These are phyloP conservation scores for Colletotrichum salicis DNA, from an alignment of 2,329 filamentous ascomycete genomes.

Conservation along the genomic window DNA sequence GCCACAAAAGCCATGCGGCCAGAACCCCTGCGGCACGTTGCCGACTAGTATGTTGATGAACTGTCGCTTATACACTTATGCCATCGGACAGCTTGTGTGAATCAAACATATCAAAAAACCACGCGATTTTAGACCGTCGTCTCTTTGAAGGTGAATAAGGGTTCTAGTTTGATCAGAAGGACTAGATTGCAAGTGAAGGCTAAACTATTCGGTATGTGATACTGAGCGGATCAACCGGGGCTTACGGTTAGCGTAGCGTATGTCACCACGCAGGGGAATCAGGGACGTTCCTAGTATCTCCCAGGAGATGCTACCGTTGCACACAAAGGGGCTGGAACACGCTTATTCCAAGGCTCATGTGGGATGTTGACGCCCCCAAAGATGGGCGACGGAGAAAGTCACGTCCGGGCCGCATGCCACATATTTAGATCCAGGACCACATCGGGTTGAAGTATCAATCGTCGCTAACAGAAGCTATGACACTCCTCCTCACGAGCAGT, in stretches of 20 bases:
- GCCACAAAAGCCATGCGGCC: neutral
- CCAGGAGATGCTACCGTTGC: neutral
- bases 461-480: neutral
- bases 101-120: neutral
- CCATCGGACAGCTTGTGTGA: neutral
- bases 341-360: neutral
- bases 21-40: neutral
- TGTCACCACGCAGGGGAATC: neutral
- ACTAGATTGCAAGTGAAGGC: neutral
- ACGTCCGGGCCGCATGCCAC: neutral
- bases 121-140: neutral
- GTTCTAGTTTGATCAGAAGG: neutral
- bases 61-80: neutral
- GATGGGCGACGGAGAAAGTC: neutral
- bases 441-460: neutral
- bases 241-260: neutral
- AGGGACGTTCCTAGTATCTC: neutral
- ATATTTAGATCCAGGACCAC: neutral
- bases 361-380: neutral
- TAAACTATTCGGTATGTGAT: neutral
- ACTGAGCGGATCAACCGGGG: neutral
- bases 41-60: neutral
- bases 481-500: neutral
- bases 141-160: neutral
- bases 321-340: neutral